These are phyloP conservation scores for Claviceps arundinis DNA, from an alignment of 2,329 filamentous ascomycete genomes.

Conservation along the genomic window DNA sequence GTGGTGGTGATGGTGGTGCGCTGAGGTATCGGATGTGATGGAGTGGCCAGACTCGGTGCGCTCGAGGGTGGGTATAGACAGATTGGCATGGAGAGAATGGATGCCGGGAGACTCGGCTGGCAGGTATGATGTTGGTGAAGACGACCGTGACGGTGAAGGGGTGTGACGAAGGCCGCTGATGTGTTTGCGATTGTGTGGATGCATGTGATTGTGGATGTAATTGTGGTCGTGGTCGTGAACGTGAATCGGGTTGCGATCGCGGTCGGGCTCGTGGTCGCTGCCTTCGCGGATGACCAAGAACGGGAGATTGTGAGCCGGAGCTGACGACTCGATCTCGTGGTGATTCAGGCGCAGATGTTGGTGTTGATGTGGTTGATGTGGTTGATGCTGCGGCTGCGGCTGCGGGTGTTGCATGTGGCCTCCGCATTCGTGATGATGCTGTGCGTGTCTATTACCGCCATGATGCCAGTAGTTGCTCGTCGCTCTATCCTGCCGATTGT, in stretches of 20 bases:
- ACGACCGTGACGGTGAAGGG: constrained; percentile 8
- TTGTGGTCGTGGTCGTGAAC: constrained; percentile 3
- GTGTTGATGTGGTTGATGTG: neutral
- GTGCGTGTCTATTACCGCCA: neutral
- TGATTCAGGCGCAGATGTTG: neutral
- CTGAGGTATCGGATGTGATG: constrained; percentile 27
- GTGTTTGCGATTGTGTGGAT: neutral
- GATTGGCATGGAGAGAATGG: neutral
- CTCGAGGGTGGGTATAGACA: constrained; percentile 24
- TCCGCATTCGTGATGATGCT: neutral
- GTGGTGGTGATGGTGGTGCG: constrained; percentile 13
- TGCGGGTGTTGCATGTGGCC: neutral
- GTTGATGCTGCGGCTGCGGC: neutral
- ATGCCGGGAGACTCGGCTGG: neutral
- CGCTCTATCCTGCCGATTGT: neutral
- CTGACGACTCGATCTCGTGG: constrained; percentile 13
- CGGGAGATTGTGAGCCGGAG: constrained; percentile 19
- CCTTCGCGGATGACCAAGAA: constrained; percentile 27
- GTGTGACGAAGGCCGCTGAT: constrained; percentile 10
- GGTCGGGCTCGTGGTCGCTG: constrained; percentile 7
- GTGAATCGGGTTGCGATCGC: constrained; percentile 1
- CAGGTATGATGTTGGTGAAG: constrained; percentile 10
- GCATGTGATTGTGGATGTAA: constrained; percentile 5
- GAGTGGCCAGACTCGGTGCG: constrained; percentile 36
- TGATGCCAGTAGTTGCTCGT: neutral